Conservation (phyloP, 192 early-diverging fungal species). For the Rhizoclosmatium globosum region DNA sequence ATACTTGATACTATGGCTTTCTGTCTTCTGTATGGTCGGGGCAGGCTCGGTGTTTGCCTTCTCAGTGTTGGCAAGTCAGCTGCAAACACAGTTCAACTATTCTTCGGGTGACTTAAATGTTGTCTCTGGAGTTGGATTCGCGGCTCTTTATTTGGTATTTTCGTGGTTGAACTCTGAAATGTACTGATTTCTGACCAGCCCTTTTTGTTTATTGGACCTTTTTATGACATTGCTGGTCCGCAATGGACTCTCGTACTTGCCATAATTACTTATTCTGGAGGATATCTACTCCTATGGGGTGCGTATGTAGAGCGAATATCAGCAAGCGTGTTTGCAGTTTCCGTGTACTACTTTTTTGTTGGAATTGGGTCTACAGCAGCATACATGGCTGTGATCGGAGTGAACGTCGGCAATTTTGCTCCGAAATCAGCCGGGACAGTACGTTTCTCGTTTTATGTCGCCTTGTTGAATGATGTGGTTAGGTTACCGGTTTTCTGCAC, state of each 20-base stretch:
- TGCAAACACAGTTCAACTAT: slow-evolving; percentile 21
- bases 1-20: not conserved
- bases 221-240: slow-evolving; percentile 42
- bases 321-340: slow-evolving; percentile 18
- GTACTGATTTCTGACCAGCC: not conserved
- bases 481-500: slow-evolving; percentile 40
- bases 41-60: slow-evolving; percentile 39
- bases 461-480: too few relatives aligned
- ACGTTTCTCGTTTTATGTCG: not conserved
- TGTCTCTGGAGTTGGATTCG: slow-evolving; percentile 41
- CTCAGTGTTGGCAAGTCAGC: slow-evolving; percentile 27
- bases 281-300: slow-evolving; percentile 42
- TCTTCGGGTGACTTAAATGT: slow-evolving; percentile 38
- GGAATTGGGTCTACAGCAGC: slow-evolving; percentile 34
- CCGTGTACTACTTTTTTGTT: slow-evolving; percentile 43
- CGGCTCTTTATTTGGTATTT: slow-evolving; percentile 41
- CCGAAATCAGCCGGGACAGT: slow-evolving; percentile 23
- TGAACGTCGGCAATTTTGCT: slow-evolving; percentile 38
- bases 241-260: slow-evolving; percentile 31
- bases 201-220: slow-evolving; percentile 47
- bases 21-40: slow-evolving; percentile 1
- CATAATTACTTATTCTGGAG: slow-evolving; percentile 18
- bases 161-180: not conserved
- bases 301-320: slow-evolving; percentile 23
- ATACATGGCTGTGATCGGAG: slow-evolving; percentile 44